Evolutionary conservation across 805 yeast species (phyloP), one percentile per base, ranked within the genome.

Genomic region (Starmerella apis): DNA sequence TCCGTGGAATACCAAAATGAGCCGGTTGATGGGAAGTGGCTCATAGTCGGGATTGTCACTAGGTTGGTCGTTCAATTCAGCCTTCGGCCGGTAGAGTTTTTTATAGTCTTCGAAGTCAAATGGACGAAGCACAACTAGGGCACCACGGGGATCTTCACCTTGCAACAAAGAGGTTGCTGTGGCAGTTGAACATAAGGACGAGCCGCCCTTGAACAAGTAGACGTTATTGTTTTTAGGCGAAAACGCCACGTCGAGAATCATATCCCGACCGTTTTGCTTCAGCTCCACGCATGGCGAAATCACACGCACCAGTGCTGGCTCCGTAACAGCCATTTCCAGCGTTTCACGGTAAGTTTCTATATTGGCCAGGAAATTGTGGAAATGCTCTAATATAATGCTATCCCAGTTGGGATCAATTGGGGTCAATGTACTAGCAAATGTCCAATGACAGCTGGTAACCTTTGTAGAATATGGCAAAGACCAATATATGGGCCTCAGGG

Each of bases 1-100:
- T 0, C 98, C 97, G 65, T 90, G 98, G 41, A 90, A 76, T 56
- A 95, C 90, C 11, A 90, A 69, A 1, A 88, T 77, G 55, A 90
- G 68, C 60, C 80, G 81, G 25, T 76, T 78, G 25, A 79, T 65
- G 28, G 71, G 66, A 46, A 73, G 48, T 2, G 68, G 67, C 32
- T 25, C 48, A 48, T 56, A 57, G 20, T 49, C 57, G 11, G 54
- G 46, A 23, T 54, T 52, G 49, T 63, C 68, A 8, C 60, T 57
- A 7, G 55, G 54, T 10, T 66, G 54, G 32, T 59, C 37, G 11
- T 14, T 14, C 10, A 33, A 16, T 7, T 16, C 37, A 6, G 16
- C 18, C 13, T n/a, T 8, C 35, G 14, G 14, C 18, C 35, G 35
- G 14, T 16, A 13, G 22, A 33, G 20, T 16, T 33, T 33, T 13